phyloP scores from a whole-genome alignment of 306 rosid genomes.

The Quercus gilva region DNA sequence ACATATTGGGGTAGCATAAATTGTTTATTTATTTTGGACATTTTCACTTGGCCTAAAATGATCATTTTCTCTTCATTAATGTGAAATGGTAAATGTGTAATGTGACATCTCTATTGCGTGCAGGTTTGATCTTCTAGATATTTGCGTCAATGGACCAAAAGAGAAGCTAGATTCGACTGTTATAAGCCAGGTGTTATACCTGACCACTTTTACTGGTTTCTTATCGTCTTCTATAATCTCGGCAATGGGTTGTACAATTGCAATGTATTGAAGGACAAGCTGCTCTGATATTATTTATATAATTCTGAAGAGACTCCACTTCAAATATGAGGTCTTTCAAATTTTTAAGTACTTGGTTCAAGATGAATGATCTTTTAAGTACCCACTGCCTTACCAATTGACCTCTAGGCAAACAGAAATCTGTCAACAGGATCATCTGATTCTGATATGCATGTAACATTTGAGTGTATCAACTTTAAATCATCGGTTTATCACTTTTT shows the following conservation, averaged over 20 bases:
- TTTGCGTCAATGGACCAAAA: constrained; percentile 89
- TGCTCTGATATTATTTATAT: not conserved
- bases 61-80: not conserved
- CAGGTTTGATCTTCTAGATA: constrained; percentile 93
- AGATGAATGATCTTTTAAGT: not conserved
- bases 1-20: constrained; percentile 65
- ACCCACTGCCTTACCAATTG: not conserved
- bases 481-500: not conserved
- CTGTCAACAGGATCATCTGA: not conserved
- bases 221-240: not conserved
- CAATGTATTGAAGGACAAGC: not conserved
- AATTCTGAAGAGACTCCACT: not conserved
- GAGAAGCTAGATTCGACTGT: constrained; percentile 89
- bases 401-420: not conserved
- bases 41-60: not conserved
- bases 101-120: not conserved
- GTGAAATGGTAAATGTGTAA: not conserved
- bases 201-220: constrained; percentile 3
- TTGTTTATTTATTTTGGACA: not conserved
- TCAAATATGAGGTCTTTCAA: not conserved
- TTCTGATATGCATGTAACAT: not conserved
- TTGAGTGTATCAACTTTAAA: not conserved
- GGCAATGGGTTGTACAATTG: not conserved
- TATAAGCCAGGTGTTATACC: constrained; percentile 68
- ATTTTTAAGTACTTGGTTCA: not conserved